Conservation (phyloP, 345 rosid genomes). For the Murraya koenigii region DNA sequence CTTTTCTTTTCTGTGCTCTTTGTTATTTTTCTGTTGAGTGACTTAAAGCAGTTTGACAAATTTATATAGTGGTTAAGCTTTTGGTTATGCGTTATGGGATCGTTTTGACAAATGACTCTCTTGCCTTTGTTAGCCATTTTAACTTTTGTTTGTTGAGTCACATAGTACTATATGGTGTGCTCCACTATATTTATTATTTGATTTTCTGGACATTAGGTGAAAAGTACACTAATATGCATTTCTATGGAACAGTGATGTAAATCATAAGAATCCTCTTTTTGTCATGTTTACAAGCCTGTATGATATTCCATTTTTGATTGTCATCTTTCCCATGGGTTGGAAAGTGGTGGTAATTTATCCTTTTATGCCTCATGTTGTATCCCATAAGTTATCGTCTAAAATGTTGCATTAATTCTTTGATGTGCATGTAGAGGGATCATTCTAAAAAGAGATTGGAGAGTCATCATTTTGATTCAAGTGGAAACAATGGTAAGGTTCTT, state of each 20-base stretch:
- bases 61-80: not conserved
- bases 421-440: constrained; percentile 61
- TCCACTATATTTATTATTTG: not conserved
- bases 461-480: constrained; percentile 75
- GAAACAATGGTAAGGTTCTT: constrained; percentile 50
- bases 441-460: constrained; percentile 71
- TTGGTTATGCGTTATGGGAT: not conserved
- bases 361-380: not conserved
- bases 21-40: not conserved
- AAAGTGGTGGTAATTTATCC: not conserved
- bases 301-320: not conserved
- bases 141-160: not conserved
- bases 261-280: not conserved
- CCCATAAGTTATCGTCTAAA: not conserved
- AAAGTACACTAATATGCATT: not conserved
- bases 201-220: constrained; percentile 4
- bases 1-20: not conserved
- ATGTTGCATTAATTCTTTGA: not conserved
- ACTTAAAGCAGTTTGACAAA: not conserved
- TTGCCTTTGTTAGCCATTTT: not conserved
- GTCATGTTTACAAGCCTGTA: not conserved
- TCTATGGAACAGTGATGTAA: not conserved
- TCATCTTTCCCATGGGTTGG: not conserved
- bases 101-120: not conserved
- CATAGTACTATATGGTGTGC: not conserved